Evolutionary conservation across 257 asterid genomes (phyloP).

Genomic region (Galeopsis tetrahit): DNA sequence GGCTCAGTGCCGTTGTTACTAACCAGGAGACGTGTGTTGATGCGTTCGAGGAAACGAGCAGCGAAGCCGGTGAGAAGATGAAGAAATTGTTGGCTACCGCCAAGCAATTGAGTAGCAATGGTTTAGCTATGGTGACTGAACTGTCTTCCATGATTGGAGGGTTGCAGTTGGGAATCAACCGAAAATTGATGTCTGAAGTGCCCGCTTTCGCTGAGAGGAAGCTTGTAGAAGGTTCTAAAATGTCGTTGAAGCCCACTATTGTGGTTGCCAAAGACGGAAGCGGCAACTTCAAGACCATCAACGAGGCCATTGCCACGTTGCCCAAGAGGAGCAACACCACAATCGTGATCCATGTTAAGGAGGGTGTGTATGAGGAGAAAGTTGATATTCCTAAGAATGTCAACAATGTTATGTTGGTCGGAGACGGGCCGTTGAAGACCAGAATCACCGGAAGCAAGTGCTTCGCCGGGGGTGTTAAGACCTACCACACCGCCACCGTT

Average conservation of each 20-base stretch:
- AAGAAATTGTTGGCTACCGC: slow-evolving; percentile 46
- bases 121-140: slow-evolving; percentile 55
- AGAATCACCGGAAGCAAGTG: no score
- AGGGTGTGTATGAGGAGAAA: no score
- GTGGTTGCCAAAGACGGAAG: background rate
- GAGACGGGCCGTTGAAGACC: no score
- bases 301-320: no score
- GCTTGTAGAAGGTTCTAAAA: background rate
- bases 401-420: no score
- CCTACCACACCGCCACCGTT: no score
- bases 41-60: slow-evolving; percentile 70
- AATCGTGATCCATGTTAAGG: no score
- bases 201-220: background rate
- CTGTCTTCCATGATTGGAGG: slow-evolving; percentile 32
- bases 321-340: no score
- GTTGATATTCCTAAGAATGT: no score
- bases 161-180: slow-evolving; percentile 30
- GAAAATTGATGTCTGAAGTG: slow-evolving; percentile 39
- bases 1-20: slow-evolving; percentile 67
- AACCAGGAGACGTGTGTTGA: slow-evolving; percentile 75
- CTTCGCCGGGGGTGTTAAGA: no score
- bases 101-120: slow-evolving; percentile 62
- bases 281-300: no score
- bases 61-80: slow-evolving; percentile 70
- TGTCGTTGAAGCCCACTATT: slow-evolving; percentile 7